A percentile compares a stretch with the other conserved stretches of the same genome.
Conservation (phyloP, 495 filamentous ascomycete species). For the Penicillium turbatum region DNA sequence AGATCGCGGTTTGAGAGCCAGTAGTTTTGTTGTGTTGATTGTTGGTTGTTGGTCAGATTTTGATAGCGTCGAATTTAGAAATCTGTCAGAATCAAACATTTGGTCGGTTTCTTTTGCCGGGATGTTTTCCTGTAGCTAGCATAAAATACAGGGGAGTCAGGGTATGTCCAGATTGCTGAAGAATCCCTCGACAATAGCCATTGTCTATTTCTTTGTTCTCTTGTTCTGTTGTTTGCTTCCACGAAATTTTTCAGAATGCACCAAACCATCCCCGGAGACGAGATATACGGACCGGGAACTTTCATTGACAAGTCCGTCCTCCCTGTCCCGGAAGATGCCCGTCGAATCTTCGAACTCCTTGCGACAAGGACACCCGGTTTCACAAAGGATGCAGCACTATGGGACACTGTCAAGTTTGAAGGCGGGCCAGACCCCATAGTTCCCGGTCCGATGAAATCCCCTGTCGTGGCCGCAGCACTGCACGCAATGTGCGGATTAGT, state of each 20-base stretch:
- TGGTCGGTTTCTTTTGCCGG: no score
- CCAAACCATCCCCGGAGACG: conserved; percentile 17
- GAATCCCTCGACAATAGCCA: background rate
- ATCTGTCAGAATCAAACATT: background rate
- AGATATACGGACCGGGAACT: conserved; percentile 24
- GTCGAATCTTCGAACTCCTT: conserved; percentile 21
- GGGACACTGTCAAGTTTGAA: conserved; percentile 24
- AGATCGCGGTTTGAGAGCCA: background rate
- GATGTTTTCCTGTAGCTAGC: no score
- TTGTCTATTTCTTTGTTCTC: background rate
- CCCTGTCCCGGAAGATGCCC: conserved; percentile 21
- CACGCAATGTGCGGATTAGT: conserved; percentile 28
- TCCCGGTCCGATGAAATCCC: conserved; percentile 25
- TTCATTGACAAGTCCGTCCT: conserved; percentile 22
- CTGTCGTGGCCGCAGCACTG: conserved; percentile 21
- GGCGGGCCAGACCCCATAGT: conserved; percentile 23
- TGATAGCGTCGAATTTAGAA: background rate
- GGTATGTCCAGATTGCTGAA: background rate
- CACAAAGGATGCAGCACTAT: conserved; percentile 12
- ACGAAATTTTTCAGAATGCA: conserved; percentile 4
- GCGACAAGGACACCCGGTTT: conserved; percentile 19
- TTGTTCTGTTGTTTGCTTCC: background rate
- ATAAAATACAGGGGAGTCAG: background rate
- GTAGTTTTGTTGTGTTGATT: background rate
- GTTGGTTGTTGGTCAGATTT: background rate